Base-by-base conservation (phyloP, 2,329 filamentous ascomycete species). In the Diaporthe destruens region DNA sequence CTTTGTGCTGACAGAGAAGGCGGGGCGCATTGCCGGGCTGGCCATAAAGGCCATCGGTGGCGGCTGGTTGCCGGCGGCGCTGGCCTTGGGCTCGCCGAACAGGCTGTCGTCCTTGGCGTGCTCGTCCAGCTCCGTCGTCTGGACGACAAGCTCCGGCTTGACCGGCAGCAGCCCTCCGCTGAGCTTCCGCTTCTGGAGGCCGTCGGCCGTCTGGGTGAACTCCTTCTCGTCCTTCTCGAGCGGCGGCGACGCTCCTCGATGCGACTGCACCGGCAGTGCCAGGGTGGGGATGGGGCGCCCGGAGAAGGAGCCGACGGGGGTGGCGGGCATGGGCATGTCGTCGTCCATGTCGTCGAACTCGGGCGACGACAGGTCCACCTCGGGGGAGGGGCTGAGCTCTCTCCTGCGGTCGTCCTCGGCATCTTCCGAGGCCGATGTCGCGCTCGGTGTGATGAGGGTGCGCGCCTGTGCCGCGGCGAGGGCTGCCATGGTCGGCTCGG, bases 161-260 rank as follows among this genome's bases (percentile, higher is more conserved):
- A 76, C 69, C 42, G 76, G 72, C 18, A 84, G 80, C 42, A 84
- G 74, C 53, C 85, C 84, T 36, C 87, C 85, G 56, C 81, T 86
- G 29, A 91, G 84, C 78, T 91, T 92, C 74, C 88, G 85, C 80
- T 89, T 91, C 78, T 90, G 94, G 77, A 98, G 89, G 63, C 92
- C 94, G 76, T 94, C 94, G 20, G 96, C 96, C 1, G 95, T 98
- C 83, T 97, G 94, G 8, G 96, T 98, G 80, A 99, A 99, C 82
- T 98, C 96, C 79, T 93, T 94, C 86, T 98, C 96, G 77, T 98
- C 96, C 78, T 93, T 94, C 84, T 98, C 96, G 49, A 98, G 87
- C 20, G 95, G 94, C 67, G 96, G 95, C 75, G 94, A 96, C 32
- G 93, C 91, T n/a, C 92, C 93, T 73, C 93, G 91, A 74, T 91